phyloP scores from a whole-genome alignment of 2,329 filamentous ascomycete genomes.

The Pezicula rhizophila region DNA sequence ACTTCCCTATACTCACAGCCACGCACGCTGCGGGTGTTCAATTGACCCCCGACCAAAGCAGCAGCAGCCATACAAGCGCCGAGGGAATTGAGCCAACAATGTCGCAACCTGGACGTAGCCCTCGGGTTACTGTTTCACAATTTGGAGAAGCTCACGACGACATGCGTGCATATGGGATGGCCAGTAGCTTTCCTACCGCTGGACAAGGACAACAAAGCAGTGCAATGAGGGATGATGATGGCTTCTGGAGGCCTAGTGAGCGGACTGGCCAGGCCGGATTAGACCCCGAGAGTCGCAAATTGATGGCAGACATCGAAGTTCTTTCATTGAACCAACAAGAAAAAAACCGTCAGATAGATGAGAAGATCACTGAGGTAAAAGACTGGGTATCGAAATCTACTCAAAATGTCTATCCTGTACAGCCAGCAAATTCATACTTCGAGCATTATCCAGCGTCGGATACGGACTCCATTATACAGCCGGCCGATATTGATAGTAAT shows the following conservation, averaged over 20 bases:
- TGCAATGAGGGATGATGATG: conserved; percentile 19
- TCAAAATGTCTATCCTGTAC: conserved; percentile 12
- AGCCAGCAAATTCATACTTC: conserved; percentile 14
- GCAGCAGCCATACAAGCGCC: conserved; percentile 26
- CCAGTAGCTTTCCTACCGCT: background rate
- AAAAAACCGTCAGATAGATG: conserved; percentile 18
- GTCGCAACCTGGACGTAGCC: conserved; percentile 15
- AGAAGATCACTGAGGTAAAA: conserved; percentile 27
- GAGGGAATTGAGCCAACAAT: conserved; percentile 22
- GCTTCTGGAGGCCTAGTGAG: conserved; percentile 19
- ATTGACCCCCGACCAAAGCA: conserved; percentile 27
- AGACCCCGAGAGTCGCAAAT: conserved; percentile 22
- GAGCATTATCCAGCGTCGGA: conserved; percentile 8
- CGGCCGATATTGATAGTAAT: conserved; percentile 13
- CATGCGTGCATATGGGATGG: conserved; percentile 2
- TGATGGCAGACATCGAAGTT: conserved; percentile 15
- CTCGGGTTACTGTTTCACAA: conserved; percentile 19
- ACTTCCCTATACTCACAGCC: conserved; percentile 7
- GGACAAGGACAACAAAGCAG: conserved; percentile 2
- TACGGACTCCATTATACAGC: background rate
- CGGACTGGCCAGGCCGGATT: conserved; percentile 21
- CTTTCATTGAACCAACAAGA: conserved; percentile 27
- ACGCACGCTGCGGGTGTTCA: conserved; percentile 14
- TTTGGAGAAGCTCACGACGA: conserved; percentile 5
- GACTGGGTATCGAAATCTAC: conserved; percentile 26